Evolutionary conservation across 164 flowering plant species (phyloP), one percentile per base, ranked within the genome.

Genomic region (Nymphaea thermarum): DNA sequence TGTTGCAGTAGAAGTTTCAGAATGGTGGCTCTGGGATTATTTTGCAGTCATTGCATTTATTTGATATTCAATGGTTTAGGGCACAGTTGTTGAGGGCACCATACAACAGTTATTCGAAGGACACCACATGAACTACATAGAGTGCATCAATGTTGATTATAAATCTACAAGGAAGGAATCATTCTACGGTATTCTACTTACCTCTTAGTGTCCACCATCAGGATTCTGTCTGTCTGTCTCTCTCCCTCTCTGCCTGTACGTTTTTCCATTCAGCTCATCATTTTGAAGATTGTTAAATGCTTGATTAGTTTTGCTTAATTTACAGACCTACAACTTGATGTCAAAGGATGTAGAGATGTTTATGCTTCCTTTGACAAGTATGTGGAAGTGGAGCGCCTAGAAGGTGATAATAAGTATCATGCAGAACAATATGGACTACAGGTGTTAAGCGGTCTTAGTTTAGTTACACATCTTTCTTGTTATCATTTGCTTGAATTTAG

Each of bases 21-120:
- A 51, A 44, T 16, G 5, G 17, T 43, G 6, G 65, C 57, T 44
- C 6, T 59, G 15, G 36, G 36, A 25, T 47, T 47, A 14, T 47
- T 47, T 47, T 7, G 55, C 7, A 7, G 12, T 6, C 2, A 18
- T 44, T 42, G 60, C n/a, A 61, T 25, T 43, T 14, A 43, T 57
- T 70, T 42, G n/a, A 61, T 61, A 61, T 61, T 8, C 63, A 8
- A 6, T 74, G 43, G 60, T 42, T 18, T 75, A 85, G 89, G 87
- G 89, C 67, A 87, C 89, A 67, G 89, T 87, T 66, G 89, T 87
- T 68, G 92, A 87, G 77, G 92, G 91, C 3, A 87, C 91, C 7
- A 87, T 87, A 76, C 91, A 87, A 64, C 80, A 87, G 70, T 79
- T 87, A 60, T 85, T 87, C 78, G 92, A 85, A 78, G 89, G 87